Evolutionary conservation across 1,284 basidiomycete genomes (phyloP).

Genomic region (Sparassis latifolia): DNA sequence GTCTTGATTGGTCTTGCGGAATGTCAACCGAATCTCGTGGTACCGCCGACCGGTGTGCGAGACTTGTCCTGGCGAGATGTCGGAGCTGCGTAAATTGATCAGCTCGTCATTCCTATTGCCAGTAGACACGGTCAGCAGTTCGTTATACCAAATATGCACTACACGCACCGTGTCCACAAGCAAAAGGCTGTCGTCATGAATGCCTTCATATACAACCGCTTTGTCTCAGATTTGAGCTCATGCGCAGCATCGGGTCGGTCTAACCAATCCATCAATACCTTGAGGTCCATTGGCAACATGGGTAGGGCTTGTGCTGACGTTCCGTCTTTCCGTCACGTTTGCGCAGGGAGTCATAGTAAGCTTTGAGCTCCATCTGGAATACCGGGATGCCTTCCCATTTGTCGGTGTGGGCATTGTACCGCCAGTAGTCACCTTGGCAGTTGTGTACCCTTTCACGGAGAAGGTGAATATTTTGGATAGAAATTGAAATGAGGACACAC

Average conservation of each 20-base stretch:
- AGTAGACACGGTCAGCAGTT: too few relatives aligned
- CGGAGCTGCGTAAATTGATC: not conserved
- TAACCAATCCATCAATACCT: conserved; percentile 12
- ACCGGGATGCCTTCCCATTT: conserved; percentile 20
- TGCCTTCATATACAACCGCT: not conserved
- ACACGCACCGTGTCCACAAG: not conserved
- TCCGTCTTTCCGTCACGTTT: conserved; percentile 4
- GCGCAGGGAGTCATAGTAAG: conserved; percentile 18
- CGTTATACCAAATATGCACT: too few relatives aligned
- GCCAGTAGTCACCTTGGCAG: conserved; percentile 16
- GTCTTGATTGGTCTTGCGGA: not conserved
- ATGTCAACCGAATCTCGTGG: not conserved
- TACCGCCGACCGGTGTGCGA: not conserved
- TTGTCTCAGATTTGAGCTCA: not conserved
- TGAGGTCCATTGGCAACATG: conserved; percentile 19
- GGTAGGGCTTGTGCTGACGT: conserved; percentile 15
- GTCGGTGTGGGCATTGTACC: conserved; percentile 8
- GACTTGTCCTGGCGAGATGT: not conserved
- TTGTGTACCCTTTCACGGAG: conserved; percentile 7
- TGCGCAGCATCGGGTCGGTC: not conserved
- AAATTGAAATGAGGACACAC: conserved; percentile 2
- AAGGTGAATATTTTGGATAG: not conserved
- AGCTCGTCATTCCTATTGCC: not conserved
- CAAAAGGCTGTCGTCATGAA: not conserved
- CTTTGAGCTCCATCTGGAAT: conserved; percentile 13